Conservation (phyloP, 768 basidiomycete species). For the Mycena crocata region DNA sequence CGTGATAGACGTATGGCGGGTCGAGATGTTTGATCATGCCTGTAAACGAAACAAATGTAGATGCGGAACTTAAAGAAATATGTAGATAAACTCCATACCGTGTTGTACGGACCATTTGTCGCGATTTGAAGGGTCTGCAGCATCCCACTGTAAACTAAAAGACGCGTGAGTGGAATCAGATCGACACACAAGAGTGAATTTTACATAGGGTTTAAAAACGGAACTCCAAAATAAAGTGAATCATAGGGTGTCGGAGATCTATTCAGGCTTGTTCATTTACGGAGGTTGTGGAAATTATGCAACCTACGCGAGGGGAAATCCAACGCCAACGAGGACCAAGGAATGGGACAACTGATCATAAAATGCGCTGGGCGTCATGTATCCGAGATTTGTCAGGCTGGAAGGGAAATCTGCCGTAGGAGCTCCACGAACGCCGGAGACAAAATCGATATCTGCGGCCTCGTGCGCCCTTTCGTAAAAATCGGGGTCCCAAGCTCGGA, state of each 20-base stretch:
- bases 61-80: too few species aligned
- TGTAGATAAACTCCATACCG: too few species aligned
- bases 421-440: slow-evolving; percentile 7
- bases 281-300: background rate
- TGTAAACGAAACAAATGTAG: too few species aligned
- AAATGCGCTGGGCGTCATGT: slow-evolving; percentile 7
- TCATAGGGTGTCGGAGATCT: slow-evolving; percentile 44
- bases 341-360: slow-evolving; percentile 19
- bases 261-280: background rate
- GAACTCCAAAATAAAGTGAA: slow-evolving; percentile 49
- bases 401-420: background rate
- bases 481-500: slow-evolving; percentile 17
- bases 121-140: background rate
- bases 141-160: slow-evolving; percentile 42
- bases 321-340: slow-evolving; percentile 19
- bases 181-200: background rate
- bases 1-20: slow-evolving; percentile 50
- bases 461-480: slow-evolving; percentile 16
- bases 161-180: background rate
- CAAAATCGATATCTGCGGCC: slow-evolving; percentile 5
- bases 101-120: background rate
- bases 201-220: slow-evolving; percentile 49
- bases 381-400: slow-evolving; percentile 15
- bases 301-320: slow-evolving; percentile 26
- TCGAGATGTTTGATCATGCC: slow-evolving; percentile 40